A percentile compares a stretch with the other conserved stretches of the same genome.
phyloP scores from a whole-genome alignment of 139 green algal species.

The Micractinium sp. region DNA sequence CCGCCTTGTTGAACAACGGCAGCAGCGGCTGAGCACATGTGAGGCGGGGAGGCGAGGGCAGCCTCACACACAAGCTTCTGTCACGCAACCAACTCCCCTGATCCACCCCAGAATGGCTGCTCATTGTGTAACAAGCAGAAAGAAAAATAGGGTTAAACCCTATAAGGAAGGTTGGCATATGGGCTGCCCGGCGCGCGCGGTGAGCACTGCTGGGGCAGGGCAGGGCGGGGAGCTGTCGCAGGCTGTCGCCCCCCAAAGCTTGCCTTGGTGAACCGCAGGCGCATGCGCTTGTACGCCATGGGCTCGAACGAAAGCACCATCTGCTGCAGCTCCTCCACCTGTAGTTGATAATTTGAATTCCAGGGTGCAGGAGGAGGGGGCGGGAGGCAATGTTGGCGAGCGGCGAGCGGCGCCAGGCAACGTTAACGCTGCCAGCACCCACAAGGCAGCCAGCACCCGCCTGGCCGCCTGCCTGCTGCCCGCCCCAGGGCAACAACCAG shows the following conservation, averaged over 20 bases:
- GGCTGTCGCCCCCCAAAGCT: background rate
- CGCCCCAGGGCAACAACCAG: background rate
- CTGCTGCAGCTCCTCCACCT: constrained; percentile 49
- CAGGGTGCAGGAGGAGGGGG: background rate
- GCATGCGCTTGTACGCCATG: constrained; percentile 34
- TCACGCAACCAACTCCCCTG: too few relatives aligned
- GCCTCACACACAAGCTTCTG: too few relatives aligned
- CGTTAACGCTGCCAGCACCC: background rate
- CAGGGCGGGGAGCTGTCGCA: background rate
- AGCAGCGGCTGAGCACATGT: too few relatives aligned
- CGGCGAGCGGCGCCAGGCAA: background rate
- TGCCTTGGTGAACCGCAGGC: constrained; percentile 29
- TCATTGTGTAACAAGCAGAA: too few relatives aligned
- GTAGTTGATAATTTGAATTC: background rate
- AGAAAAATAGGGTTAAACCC: too few relatives aligned
- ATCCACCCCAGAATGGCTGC: too few relatives aligned
- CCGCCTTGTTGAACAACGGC: too few relatives aligned
- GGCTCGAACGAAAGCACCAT: constrained; percentile 35
- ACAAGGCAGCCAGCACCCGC: background rate
- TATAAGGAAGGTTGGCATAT: too few relatives aligned
- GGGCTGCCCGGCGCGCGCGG: too few relatives aligned
- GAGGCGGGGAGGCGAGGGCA: too few relatives aligned
- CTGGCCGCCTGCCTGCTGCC: background rate
- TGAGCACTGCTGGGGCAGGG: too few relatives aligned
- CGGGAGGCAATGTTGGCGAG: background rate